Evolutionary conservation across 768 basidiomycete genomes (phyloP), one percentile per base, ranked within the genome.

Genomic region (Pleurotus salmoneostramineus): DNA sequence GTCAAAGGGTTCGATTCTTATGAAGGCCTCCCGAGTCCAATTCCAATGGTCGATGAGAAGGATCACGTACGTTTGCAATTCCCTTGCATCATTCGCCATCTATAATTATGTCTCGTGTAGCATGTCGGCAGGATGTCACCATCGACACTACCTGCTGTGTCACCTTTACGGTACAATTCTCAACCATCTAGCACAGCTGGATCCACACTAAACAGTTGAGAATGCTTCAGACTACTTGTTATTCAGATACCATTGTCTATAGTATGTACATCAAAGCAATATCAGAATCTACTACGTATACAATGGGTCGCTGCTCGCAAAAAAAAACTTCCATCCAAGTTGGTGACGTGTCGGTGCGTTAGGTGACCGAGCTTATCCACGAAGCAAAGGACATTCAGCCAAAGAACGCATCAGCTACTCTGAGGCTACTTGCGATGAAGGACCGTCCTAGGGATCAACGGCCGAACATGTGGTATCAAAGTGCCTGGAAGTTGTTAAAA

Each of bases 401-500:
- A 83, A 86, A 82, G 80, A 77, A 78, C 77, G 79, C 65, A 81
- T 68, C 80, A 56, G 60, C 73, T 64, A n/a, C 61, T 87, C 82
- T 87, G 71, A 86, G 84, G 82, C 79, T 65, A 69, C 67, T 63
- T 64, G 56, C 35, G 80, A 82, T 84, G 80, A 77, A 77, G 69
- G 78, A 77, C 71, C 76, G 77, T 66, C 72, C 65, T 59, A 58
- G 50, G 60, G 51, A 6, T 58, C 61, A 69, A 74, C 76, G 78
- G 74, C 68, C 79, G 66, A 77, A 71, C 80, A 83, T 85, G 81
- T 85, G 80, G 78, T 78, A 75, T 65, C 65, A 67, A 63, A 68
- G 76, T 66, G 73, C 79, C 85, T 80, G 62, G 72, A 73, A 73
- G 73, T 80, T 84, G 85, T 85, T 84, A 85, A 85, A 86, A 85